A percentile compares a stretch with the other conserved stretches of the same genome.
Evolutionary conservation across 164 flowering plant genomes (phyloP).

Genomic region (Buxus sempervirens): DNA sequence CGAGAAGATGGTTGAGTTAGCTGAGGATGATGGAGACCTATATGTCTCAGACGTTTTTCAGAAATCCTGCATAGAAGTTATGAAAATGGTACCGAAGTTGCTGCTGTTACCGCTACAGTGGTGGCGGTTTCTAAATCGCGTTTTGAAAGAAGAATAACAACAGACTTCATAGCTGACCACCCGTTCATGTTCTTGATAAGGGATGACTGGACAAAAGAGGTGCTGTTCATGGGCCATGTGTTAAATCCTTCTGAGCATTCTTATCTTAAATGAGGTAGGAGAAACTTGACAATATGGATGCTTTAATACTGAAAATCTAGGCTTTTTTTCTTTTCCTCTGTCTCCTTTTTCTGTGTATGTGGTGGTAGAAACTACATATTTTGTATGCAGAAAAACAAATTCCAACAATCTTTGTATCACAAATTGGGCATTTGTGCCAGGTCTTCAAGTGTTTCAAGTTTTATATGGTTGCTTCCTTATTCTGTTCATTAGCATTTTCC

Average conservation of each 20-base stretch:
- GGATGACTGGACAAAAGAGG: conserved; percentile 18
- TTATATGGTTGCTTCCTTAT: no score
- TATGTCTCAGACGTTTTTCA: conserved; percentile 28
- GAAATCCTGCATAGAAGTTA: conserved; percentile 28
- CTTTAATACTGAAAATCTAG: no score
- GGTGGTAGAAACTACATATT: no score
- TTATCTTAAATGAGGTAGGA: not conserved
- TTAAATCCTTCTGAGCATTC: conserved; percentile 16
- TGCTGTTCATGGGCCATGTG: conserved; percentile 26
- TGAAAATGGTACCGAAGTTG: conserved; percentile 37
- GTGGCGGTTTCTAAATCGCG: not conserved
- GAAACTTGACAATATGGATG: no score
- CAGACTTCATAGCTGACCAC: conserved; percentile 30
- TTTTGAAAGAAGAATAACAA: no score
- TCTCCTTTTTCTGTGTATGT: no score
- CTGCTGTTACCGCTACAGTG: conserved; percentile 14
- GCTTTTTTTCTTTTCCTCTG: no score
- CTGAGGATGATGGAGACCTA: not conserved
- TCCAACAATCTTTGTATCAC: no score
- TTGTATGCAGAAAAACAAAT: no score
- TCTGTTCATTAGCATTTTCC: no score
- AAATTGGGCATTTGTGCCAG: no score
- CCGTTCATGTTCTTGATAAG: conserved; percentile 31
- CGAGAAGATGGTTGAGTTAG: conserved; percentile 26
- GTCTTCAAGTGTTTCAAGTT: no score